Percentiles rank a stretch among this genome's conserved stretches.
phyloP scores from a whole-genome alignment of 2,329 filamentous ascomycete genomes.

The Xylariaceae sp. region DNA sequence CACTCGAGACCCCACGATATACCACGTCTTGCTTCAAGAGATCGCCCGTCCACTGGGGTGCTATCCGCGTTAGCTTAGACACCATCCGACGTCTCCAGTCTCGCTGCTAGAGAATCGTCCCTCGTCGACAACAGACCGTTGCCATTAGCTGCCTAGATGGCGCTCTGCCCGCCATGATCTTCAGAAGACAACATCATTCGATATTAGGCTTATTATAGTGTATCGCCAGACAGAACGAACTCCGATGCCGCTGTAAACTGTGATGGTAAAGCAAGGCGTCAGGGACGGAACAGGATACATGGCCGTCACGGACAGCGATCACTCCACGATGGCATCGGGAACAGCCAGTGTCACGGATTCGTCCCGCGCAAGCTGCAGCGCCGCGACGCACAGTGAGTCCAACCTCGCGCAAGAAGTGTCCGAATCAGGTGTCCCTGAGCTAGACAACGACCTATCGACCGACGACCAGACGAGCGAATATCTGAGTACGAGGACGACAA shows the following conservation, averaged over 20 bases:
- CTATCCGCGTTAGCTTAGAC: too few relatives aligned
- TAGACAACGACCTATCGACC: constrained; percentile 25
- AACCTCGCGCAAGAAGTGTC: constrained; percentile 13
- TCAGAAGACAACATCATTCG: background rate
- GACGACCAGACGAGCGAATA: constrained; percentile 27
- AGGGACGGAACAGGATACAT: background rate
- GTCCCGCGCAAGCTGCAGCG: constrained; percentile 17
- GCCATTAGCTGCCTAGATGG: too few relatives aligned
- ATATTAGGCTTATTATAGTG: background rate
- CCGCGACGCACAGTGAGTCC: constrained; percentile 11
- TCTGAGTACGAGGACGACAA: constrained; percentile 23
- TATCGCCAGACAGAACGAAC: background rate
- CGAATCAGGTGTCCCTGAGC: constrained; percentile 22
- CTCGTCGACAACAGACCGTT: background rate
- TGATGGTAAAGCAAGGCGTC: background rate
- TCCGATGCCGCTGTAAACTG: background rate
- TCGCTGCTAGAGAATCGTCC: too few relatives aligned
- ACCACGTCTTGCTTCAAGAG: too few relatives aligned
- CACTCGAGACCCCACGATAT: too few relatives aligned
- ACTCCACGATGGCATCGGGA: constrained; percentile 20
- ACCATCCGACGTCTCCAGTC: too few relatives aligned
- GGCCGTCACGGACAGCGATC: background rate
- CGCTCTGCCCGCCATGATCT: background rate
- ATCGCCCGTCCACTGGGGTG: too few relatives aligned
- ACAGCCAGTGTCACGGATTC: constrained; percentile 20